These are phyloP conservation scores for Linum usitatissimum DNA, from an alignment of 345 rosid genomes.

Conservation along the genomic window DNA sequence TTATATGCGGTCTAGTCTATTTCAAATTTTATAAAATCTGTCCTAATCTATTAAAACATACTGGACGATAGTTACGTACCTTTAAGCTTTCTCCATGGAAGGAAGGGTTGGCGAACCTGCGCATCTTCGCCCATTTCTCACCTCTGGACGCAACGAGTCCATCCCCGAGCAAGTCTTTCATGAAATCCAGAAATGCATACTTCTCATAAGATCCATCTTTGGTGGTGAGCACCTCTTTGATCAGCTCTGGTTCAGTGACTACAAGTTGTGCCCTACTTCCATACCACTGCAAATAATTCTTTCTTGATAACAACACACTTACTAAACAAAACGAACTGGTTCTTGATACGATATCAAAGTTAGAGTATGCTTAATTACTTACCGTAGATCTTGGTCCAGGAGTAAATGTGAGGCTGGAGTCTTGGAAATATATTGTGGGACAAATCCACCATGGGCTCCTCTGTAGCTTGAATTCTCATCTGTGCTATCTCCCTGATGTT, in stretches of 20 bases:
- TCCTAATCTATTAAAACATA: too few relatives aligned
- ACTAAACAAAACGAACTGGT: not conserved
- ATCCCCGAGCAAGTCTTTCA: slow-evolving; percentile 7
- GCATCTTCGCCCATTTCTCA: slow-evolving; percentile 18
- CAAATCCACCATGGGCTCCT: not conserved
- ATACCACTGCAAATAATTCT: slow-evolving; percentile 7
- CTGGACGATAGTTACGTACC: too few relatives aligned
- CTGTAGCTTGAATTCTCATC: not conserved
- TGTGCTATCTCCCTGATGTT: not conserved
- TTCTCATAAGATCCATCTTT: slow-evolving; percentile 12
- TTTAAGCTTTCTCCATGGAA: slow-evolving; percentile 17
- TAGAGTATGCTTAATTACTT: too few relatives aligned
- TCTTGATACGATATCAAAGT: not conserved
- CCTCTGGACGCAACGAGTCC: slow-evolving; percentile 9
- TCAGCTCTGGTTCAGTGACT: slow-evolving; percentile 9
- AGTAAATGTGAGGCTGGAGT: not conserved
- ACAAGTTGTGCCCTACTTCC: slow-evolving; percentile 10
- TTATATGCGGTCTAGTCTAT: too few relatives aligned
- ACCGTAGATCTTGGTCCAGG: not conserved
- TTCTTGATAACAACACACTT: not conserved
- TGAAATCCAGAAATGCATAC: not conserved
- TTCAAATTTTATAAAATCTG: too few relatives aligned
- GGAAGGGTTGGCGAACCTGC: slow-evolving; percentile 14
- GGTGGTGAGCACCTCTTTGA: slow-evolving; percentile 10
- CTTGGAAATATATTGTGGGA: not conserved